Base-by-base conservation (phyloP, 768 basidiomycete genomes). In the Suillus plorans region DNA sequence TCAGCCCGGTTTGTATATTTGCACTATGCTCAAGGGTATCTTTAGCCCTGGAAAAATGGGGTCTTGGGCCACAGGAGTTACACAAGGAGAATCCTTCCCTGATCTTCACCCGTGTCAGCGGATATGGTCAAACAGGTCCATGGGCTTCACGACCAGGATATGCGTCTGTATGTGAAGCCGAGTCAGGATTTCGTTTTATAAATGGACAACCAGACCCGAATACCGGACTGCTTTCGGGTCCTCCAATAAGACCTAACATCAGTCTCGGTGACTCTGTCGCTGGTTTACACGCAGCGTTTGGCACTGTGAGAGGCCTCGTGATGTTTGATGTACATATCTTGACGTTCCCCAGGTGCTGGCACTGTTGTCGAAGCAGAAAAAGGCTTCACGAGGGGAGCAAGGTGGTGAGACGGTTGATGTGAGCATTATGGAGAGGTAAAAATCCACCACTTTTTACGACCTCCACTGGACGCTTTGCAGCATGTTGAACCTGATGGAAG, bases 71-170 rank as follows among this genome's bases (percentile, higher is more conserved):
- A 2, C 76, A 75, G 13, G 80, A 81, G 62, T 71, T 90, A 5
- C 85, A 84, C 25, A 87, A 86, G n/a, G 85, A 87, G 66, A 96
- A 97, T 69, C 91, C 94, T 0, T 89, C 87, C 61, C 83, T 98
- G 64, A 92, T 98, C 70, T 95, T 93, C 72, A 97, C 95, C 8
- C 93, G 95, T 67, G 87, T 91, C 25, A 89, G 88, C 67, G 89
- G 89, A 9, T 91, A 89, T 67, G 89, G 89, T 3, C 89, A 91
- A 69, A 89, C 87, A 0, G 89, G 89, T 2, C 89, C 89, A 25
- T 90, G 89, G 89, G 82, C 86, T 0, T 81, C 84, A 22, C 83
- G 88, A 13, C 88, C 89, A 6, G 89, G 89, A 22, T 91, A 87
- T 66, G 89, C 89, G 3, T 88, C 89, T 5, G 89, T 91, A 4